A percentile compares a stretch with the other conserved stretches of the same genome.
Evolutionary conservation across 2,329 filamentous ascomycete species (phyloP).

Genomic region (Fusarium brevicatenulatum): DNA sequence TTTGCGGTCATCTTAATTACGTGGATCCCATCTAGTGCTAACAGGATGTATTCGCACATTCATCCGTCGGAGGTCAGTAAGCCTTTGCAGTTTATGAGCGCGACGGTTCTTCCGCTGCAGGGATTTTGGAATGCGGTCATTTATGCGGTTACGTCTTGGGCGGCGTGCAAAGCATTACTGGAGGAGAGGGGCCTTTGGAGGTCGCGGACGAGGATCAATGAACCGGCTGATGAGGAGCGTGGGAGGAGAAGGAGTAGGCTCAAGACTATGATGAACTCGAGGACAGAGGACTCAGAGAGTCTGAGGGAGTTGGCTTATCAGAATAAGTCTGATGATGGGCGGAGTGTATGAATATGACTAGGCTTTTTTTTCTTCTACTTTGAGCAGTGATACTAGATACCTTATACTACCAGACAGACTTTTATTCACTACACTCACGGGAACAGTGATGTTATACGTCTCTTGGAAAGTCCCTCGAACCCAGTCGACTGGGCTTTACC

Average conservation of each 20-base stretch:
- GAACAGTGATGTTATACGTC: fast-evolving
- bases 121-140: slow-evolving; percentile 7
- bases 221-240: neutral
- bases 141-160: neutral
- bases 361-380: fast-evolving
- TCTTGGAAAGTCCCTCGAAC: neutral
- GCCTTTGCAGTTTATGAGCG: slow-evolving; percentile 9
- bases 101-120: neutral
- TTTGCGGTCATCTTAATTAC: neutral
- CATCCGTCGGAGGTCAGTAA: neutral
- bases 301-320: neutral
- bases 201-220: neutral
- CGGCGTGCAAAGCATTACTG: neutral
- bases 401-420: neutral
- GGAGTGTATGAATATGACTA: neutral
- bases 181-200: neutral
- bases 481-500: neutral
- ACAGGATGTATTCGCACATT: slow-evolving; percentile 4
- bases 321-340: neutral
- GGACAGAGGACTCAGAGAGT: neutral
- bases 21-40: neutral
- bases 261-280: neutral
- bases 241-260: neutral
- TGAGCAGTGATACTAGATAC: neutral
- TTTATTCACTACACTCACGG: fast-evolving